These are phyloP conservation scores for Quercus glauca DNA, from an alignment of 306 rosid genomes.

Conservation along the genomic window DNA sequence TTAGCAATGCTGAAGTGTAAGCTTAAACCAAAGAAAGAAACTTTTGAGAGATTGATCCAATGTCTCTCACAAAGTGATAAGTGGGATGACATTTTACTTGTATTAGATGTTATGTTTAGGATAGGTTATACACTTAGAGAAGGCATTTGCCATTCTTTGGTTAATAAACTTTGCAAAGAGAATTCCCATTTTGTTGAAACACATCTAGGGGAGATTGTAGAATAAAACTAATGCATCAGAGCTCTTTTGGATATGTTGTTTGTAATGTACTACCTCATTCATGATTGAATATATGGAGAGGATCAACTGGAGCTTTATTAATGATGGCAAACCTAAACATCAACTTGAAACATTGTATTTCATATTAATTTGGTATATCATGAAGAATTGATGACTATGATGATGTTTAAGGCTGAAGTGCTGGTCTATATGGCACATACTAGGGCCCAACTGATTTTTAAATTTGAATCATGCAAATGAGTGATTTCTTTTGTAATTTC, in stretches of 20 bases:
- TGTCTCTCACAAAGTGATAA: slow-evolving; percentile 40
- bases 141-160: slow-evolving; percentile 32
- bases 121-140: slow-evolving; percentile 48
- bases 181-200: slow-evolving; percentile 29
- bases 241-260: slow-evolving; percentile 8
- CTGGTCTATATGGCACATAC: neutral
- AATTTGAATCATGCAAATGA: neutral
- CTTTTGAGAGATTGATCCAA: slow-evolving; percentile 46
- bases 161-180: slow-evolving; percentile 34
- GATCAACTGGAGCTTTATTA: neutral
- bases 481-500: neutral
- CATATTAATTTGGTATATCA: neutral
- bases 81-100: slow-evolving; percentile 60
- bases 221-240: slow-evolving; percentile 23
- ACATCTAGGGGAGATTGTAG: slow-evolving; percentile 39
- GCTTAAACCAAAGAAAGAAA: slow-evolving; percentile 42
- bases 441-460: neutral
- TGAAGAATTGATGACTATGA: neutral
- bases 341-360: neutral
- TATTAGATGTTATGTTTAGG: slow-evolving; percentile 56
- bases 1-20: slow-evolving; percentile 41
- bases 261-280: slow-evolving; percentile 19
- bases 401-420: neutral
- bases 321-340: neutral
- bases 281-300: slow-evolving; percentile 11